Evolutionary conservation across 2,329 filamentous ascomycete species (phyloP).

Genomic region (Beauveria sp.): DNA sequence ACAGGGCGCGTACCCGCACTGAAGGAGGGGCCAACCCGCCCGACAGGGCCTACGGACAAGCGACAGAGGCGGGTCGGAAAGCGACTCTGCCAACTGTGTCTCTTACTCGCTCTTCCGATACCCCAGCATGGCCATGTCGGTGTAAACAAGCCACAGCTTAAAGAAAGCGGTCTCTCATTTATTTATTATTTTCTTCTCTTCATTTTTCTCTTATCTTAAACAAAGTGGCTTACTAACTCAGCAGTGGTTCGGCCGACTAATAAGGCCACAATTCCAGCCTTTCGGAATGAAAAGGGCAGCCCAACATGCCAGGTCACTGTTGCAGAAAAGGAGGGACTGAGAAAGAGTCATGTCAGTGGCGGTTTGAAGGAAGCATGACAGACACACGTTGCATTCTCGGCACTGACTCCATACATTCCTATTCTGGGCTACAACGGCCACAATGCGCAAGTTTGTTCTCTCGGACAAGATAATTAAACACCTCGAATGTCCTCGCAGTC

Average conservation of each 20-base stretch:
- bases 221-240: background rate
- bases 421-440: too few species aligned
- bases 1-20: too few species aligned
- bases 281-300: background rate
- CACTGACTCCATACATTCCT: too few species aligned
- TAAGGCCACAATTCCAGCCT: background rate
- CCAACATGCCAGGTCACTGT: background rate
- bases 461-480: too few species aligned
- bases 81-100: background rate
- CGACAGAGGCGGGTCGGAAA: background rate
- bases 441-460: too few species aligned
- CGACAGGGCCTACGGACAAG: slow-evolving; percentile 8
- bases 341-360: background rate
- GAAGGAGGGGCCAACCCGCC: too few species aligned
- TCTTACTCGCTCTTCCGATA: slow-evolving; percentile 1
- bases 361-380: too few species aligned
- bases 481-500: too few species aligned
- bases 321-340: background rate
- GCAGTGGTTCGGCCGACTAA: background rate
- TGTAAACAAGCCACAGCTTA: too few species aligned
- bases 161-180: too few species aligned
- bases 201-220: background rate
- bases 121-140: background rate
- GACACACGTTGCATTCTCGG: too few species aligned
- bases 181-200: too few species aligned